Evolutionary conservation across 495 filamentous ascomycete genomes (phyloP), one percentile per base, ranked within the genome.

Genomic region (Jackrogersella minutella): DNA sequence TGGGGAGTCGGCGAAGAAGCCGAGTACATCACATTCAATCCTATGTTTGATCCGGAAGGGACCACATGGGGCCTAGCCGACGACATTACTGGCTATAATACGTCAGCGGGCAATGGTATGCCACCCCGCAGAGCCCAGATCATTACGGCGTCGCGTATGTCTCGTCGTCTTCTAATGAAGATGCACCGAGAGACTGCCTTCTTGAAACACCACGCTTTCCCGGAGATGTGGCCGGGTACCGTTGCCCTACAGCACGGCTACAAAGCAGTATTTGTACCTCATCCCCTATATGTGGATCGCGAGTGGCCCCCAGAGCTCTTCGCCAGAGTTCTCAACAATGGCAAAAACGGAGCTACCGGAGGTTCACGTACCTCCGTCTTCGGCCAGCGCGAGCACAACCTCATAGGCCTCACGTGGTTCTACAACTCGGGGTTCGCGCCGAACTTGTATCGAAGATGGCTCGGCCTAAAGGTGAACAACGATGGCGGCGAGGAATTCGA

Each of bases 1-100:
- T 97, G 94, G 93, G 95, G 95, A 47, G 90, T 96, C 2, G 91
- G 86, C 57, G 95, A 98, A 77, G 91, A 94, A 52, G 93, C 96
- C 1, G 95, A 99, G 75, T 84, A 97, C 40, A 93, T 99, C 59
- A 92, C 92, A 13, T 88, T 99, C 74, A 97, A 93, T 72, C 95
- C 95, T 3, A 85, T 99, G 54, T 98, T 97, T 76, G 88, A 99
- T 73, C 96, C 95, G 0, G 88, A 91, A 52, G 85, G 87, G 50
- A 97, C 94, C 0, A 91, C 88, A 24, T 99, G 95, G 95, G 79
- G 90, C 34, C 88, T 98, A 10, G 84, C 87, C 3, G 86, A 92
- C 67, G 95, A 97, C 76, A 89, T 93, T 44, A 96, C 93, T 0
- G 96, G 96, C 26, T 99, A 96, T 76, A 92, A 92, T 77, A 83